Evolutionary conservation across 2,329 filamentous ascomycete species (phyloP).

Genomic region (Aspergillus udagawae): DNA sequence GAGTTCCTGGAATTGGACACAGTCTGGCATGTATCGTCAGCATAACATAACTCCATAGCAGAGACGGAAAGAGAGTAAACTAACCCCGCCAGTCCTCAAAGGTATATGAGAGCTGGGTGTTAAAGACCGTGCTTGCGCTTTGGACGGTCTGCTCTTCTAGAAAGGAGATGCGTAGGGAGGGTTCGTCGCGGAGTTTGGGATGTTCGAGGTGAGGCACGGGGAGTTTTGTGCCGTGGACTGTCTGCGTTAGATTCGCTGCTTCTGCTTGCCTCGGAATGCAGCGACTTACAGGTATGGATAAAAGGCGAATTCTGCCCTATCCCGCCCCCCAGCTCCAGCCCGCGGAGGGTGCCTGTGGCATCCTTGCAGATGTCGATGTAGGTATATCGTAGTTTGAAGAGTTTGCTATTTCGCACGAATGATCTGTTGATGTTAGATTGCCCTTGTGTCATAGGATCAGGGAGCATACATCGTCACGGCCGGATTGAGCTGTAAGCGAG

Average conservation of each 20-base stretch:
- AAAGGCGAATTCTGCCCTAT: conserved; percentile 34
- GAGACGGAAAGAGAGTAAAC: neutral
- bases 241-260: neutral
- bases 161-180: conserved; percentile 38
- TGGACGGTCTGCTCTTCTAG: conserved; percentile 43
- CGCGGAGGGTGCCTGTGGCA: conserved; percentile 30
- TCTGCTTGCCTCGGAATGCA: too few species aligned
- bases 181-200: conserved; percentile 32
- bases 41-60: conserved; percentile 7
- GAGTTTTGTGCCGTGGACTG: conserved; percentile 35
- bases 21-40: conserved; percentile 25
- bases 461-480: conserved; percentile 31
- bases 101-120: conserved; percentile 39
- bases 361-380: conserved; percentile 40
- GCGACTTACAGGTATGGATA: conserved; percentile 35
- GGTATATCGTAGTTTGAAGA: conserved; percentile 39
- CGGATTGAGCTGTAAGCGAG: conserved; percentile 27
- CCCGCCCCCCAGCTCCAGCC: conserved; percentile 36
- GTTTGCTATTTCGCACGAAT: conserved; percentile 34
- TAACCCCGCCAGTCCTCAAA: conserved; percentile 41
- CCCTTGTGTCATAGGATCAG: neutral
- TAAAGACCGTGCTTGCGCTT: conserved; percentile 34
- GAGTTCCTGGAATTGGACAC: conserved; percentile 39
- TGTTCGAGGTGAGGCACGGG: conserved; percentile 43
- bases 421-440: conserved; percentile 22